Percentiles rank a stretch among this genome's conserved stretches.
Evolutionary conservation across 2,329 filamentous ascomycete species (phyloP).

Genomic region (Leptodontidium sp.): DNA sequence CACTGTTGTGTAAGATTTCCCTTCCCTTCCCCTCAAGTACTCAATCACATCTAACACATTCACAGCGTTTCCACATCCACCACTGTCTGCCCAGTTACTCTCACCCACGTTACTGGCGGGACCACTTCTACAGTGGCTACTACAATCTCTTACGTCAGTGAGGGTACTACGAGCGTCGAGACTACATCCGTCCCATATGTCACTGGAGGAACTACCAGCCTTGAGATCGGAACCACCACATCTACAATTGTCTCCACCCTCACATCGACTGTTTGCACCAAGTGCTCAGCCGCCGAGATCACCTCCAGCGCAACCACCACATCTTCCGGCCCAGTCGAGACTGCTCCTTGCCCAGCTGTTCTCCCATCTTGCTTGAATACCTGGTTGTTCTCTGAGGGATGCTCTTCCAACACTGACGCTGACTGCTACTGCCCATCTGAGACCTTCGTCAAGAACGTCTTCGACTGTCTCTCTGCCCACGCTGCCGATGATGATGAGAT

Average conservation of each 20-base stretch:
- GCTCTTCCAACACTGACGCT: slow-evolving; percentile 83
- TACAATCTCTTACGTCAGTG: slow-evolving; percentile 39
- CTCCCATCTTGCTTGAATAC: slow-evolving; percentile 93
- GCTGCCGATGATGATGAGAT: slow-evolving; percentile 72
- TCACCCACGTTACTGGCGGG: slow-evolving; percentile 34
- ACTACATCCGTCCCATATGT: slow-evolving; percentile 40
- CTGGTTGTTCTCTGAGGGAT: slow-evolving; percentile 78
- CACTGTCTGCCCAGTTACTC: slow-evolving; percentile 45
- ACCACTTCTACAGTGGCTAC: slow-evolving; percentile 43
- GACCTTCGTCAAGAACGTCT: slow-evolving; percentile 80
- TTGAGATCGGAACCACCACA: slow-evolving; percentile 37
- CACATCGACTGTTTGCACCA: slow-evolving; percentile 45
- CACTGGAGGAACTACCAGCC: slow-evolving; percentile 34
- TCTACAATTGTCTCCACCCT: slow-evolving; percentile 48
- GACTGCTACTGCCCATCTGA: slow-evolving; percentile 87
- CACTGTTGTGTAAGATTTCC: slow-evolving; percentile 28
- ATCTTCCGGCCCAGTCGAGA: slow-evolving; percentile 51
- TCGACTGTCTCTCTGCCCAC: slow-evolving; percentile 82
- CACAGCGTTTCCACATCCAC: slow-evolving; percentile 37
- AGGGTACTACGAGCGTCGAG: slow-evolving; percentile 43
- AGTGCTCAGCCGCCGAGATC: slow-evolving; percentile 32
- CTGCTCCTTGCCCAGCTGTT: slow-evolving; percentile 62
- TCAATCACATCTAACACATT: slow-evolving; percentile 8
- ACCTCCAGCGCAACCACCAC: slow-evolving; percentile 26
- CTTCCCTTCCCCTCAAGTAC: neutral